Evolutionary conservation across 2,329 filamentous ascomycete genomes (phyloP), one percentile per base, ranked within the genome.

Genomic region (Aspergillus novofumigatus): DNA sequence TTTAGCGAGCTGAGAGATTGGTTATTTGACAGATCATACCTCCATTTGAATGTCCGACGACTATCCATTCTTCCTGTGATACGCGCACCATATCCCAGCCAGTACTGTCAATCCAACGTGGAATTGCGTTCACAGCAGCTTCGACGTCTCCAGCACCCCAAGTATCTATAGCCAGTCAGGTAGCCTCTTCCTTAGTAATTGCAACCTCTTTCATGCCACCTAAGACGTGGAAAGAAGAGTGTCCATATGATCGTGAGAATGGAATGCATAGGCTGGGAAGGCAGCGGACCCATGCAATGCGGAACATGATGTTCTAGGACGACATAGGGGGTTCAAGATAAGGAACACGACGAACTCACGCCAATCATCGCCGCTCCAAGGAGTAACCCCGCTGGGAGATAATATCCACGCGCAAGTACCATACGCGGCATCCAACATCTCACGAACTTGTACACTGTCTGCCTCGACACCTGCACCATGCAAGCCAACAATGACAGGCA

Each of bases 311-410:
- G 14, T 17, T 38, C 32, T 38, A 38, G 32, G 14, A 17, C 28
- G 26, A 47, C 17, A 21, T 11, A 42, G 17, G 29, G 23, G 3
- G 23, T 23, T 35, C 49, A 29, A 50, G 11, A 14, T 48, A 21
- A 9, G 11, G 6, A 17, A 42, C 25, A 51, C 11, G 21, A 29
- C n/a, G 6, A 17, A 58, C 75, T 64, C 69, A 78, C 76, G 83
- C 83, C 83, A 86, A 63, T 86, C 83, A 67, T 86, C 83, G 25
- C 80, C 79, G 62, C 80, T 82, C 83, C 83, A 86, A 5, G 80
- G 69, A 20, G 82, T 85, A 17, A 81, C 81, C 23, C 83, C 83
- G 3, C 79, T 81, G 9, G 83, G 82, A 61, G 83, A 80, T 17
- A 86, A 52, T 1, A 80, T 72, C 81, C 82, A 86, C 2, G 81